Percentiles rank a stretch among this genome's conserved stretches.
phyloP scores from a whole-genome alignment of 768 basidiomycete species.

The Russula ochroleuca region DNA sequence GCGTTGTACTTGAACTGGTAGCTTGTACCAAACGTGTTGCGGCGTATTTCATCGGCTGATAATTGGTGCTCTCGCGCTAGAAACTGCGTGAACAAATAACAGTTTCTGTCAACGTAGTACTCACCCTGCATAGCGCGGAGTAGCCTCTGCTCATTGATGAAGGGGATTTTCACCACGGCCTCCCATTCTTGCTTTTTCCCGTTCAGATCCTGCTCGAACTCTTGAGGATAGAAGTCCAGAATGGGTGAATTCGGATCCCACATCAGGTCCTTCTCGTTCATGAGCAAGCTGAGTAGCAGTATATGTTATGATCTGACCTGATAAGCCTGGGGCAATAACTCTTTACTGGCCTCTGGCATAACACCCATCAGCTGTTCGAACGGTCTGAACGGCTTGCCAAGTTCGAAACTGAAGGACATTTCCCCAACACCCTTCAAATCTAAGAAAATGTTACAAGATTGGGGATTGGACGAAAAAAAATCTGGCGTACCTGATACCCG shows the following conservation, averaged over 20 bases:
- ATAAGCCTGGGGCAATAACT: slow-evolving; percentile 83
- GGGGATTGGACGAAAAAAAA: background rate
- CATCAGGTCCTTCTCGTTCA: slow-evolving; percentile 74
- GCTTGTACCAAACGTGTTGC: slow-evolving; percentile 79
- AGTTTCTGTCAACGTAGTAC: slow-evolving; percentile 30
- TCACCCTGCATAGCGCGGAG: slow-evolving; percentile 78
- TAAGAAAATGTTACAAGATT: slow-evolving; percentile 34
- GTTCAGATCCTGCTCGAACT: slow-evolving; percentile 92
- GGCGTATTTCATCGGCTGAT: slow-evolving; percentile 63
- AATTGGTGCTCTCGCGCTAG: slow-evolving; percentile 76
- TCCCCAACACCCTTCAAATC: slow-evolving; percentile 60
- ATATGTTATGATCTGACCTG: slow-evolving; percentile 46
- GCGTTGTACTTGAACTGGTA: slow-evolving; percentile 72
- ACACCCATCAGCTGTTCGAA: slow-evolving; percentile 99
- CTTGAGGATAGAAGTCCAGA: slow-evolving; percentile 87
- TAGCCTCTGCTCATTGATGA: slow-evolving; percentile 80
- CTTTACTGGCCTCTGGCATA: slow-evolving; percentile 83
- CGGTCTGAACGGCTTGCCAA: slow-evolving; percentile 87
- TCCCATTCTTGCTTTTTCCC: slow-evolving; percentile 99
- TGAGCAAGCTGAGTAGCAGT: slow-evolving; percentile 11
- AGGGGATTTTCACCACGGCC: slow-evolving; percentile 97
- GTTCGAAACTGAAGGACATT: slow-evolving; percentile 80
- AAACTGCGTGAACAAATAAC: slow-evolving; percentile 6
- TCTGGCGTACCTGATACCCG: slow-evolving; percentile 77
- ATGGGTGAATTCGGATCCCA: slow-evolving; percentile 78